These are phyloP conservation scores for Ochromonadaceae sp. DNA, from an alignment of 352 stramenopile species.

Conservation along the genomic window DNA sequence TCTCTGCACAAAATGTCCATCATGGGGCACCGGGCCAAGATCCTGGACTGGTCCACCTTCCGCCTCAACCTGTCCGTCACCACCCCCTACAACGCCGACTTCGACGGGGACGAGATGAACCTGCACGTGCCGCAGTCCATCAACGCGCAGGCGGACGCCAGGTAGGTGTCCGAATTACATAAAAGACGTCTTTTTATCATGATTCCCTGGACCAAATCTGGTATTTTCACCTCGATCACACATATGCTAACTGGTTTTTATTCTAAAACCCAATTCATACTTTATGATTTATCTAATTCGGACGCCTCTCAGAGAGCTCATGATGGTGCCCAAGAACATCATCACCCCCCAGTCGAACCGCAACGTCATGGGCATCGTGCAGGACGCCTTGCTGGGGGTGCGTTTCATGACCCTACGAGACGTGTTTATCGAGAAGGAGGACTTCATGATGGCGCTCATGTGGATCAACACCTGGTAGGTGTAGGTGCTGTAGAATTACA, in stretches of 20 bases:
- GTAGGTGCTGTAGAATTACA: too few relatives aligned
- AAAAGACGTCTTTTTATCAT: too few relatives aligned
- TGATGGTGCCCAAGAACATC: conserved; percentile 96
- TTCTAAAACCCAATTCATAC: too few relatives aligned
- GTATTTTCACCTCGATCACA: too few relatives aligned
- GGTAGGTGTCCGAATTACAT: too few relatives aligned
- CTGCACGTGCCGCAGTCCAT: conserved; percentile 90
- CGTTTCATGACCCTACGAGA: conserved; percentile 96
- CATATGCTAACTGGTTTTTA: too few relatives aligned
- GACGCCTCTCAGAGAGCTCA: too few relatives aligned
- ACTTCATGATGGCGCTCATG: conserved; percentile 96
- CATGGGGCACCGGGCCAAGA: conserved; percentile 96
- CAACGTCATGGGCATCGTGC: conserved; percentile 98
- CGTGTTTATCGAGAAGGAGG: conserved; percentile 90
- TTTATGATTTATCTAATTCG: too few relatives aligned
- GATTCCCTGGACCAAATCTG: too few relatives aligned
- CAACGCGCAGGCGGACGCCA: conserved; percentile 82
- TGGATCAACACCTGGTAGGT: conserved; percentile 46
- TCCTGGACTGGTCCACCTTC: conserved; percentile 99
- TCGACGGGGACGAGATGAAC: conserved; percentile 99
- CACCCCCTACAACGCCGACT: conserved; percentile 98
- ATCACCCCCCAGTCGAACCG: conserved; percentile 95
- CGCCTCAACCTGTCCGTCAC: conserved; percentile 94
- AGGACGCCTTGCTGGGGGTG: conserved; percentile 82
- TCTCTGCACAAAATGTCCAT: conserved; percentile 99